These are phyloP conservation scores for Physaria fendleri DNA, from an alignment of 345 rosid species.

Conservation along the genomic window DNA sequence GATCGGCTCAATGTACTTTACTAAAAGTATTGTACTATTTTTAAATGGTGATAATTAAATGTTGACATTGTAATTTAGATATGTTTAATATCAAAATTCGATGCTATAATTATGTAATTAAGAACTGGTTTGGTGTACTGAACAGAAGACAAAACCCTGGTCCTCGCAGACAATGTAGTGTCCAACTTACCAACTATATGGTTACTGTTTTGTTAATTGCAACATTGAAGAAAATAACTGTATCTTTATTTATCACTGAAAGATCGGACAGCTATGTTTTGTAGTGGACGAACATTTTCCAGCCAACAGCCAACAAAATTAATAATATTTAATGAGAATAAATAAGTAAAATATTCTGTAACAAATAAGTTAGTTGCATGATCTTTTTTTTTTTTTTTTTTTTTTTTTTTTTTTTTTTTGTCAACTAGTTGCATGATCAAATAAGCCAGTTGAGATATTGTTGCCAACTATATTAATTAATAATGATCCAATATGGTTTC, in stretches of 20 bases:
- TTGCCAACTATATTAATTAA: too few relatives aligned
- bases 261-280: not conserved
- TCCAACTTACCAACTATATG: slow-evolving; percentile 7
- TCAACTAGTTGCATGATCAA: slow-evolving; percentile 21
- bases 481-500: too few relatives aligned
- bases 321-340: not conserved
- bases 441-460: slow-evolving; percentile 14
- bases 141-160: not conserved
- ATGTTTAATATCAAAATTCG: not conserved
- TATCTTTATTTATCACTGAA: not conserved
- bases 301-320: slow-evolving; percentile 21
- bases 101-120: not conserved
- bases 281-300: not conserved
- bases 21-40: not conserved
- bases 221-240: not conserved
- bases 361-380: slow-evolving; percentile 24
- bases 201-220: not conserved
- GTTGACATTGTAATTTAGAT: not conserved
- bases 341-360: not conserved
- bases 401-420: too few relatives aligned
- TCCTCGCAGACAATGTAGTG: not conserved
- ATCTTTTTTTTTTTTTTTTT: too few relatives aligned
- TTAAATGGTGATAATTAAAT: not conserved
- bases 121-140: not conserved
- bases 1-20: not conserved